Percentiles rank a stretch among this genome's conserved stretches.
Evolutionary conservation across 2,329 filamentous ascomycete species (phyloP).

Genomic region (Lasiodiplodia citricola): DNA sequence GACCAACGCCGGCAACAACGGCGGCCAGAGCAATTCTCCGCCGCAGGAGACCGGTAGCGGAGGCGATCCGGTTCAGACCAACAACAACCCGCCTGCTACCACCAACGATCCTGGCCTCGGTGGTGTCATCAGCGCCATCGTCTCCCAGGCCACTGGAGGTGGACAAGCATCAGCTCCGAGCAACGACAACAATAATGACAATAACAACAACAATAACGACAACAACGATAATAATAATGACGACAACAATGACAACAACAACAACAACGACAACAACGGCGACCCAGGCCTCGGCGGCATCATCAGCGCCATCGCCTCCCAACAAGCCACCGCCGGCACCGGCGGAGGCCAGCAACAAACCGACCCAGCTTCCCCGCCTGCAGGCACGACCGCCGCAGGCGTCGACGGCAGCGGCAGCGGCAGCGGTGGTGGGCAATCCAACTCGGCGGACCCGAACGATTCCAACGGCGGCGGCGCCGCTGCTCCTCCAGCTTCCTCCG

Average conservation of each 20-base stretch:
- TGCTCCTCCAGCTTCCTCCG: not conserved
- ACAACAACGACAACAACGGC: not conserved
- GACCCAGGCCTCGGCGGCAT: not conserved
- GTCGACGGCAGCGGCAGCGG: not conserved
- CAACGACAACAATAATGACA: not conserved
- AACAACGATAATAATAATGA: not conserved
- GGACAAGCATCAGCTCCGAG: not conserved
- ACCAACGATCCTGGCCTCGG: conserved; percentile 3
- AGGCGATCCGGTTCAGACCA: not conserved
- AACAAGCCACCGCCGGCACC: not conserved
- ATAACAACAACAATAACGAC: not conserved
- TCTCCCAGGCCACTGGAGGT: not conserved
- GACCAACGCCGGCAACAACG: not conserved
- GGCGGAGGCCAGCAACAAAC: not conserved
- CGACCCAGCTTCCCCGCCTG: not conserved
- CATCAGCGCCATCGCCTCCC: not conserved
- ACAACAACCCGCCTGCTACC: not conserved
- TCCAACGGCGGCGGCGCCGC: not conserved
- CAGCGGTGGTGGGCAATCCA: not conserved
- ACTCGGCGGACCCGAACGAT: not conserved
- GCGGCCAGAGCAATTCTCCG: not conserved
- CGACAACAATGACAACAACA: not conserved
- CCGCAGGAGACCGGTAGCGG: not conserved
- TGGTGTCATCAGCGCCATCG: conserved; percentile 15
- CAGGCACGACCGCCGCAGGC: not conserved